Evolutionary conservation across 164 flowering plant genomes (phyloP).

Genomic region (Vitis labrusca): DNA sequence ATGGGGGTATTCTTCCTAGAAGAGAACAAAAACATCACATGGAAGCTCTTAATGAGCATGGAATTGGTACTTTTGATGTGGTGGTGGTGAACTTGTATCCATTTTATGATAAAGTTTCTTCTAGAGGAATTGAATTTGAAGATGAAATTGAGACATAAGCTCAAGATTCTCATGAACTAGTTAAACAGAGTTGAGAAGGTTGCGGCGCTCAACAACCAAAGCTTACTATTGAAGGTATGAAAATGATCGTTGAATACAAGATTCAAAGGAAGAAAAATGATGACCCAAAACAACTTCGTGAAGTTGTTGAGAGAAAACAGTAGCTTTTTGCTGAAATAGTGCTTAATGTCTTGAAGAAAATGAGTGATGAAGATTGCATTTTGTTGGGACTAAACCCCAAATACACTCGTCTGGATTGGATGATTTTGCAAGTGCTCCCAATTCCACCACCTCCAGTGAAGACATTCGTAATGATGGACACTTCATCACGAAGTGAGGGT

Average conservation of each 20-base stretch:
- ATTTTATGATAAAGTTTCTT: too few relatives aligned
- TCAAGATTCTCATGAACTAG: conserved; percentile 73
- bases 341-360: conserved; percentile 80
- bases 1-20: too few relatives aligned
- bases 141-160: conserved; percentile 75
- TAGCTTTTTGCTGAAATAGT: conserved; percentile 90
- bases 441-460: conserved; percentile 99
- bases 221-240: conserved; percentile 93
- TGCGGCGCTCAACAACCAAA: conserved; percentile 99
- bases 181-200: conserved; percentile 83
- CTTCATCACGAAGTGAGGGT: conserved; percentile 98
- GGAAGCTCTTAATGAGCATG: too few relatives aligned
- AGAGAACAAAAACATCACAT: too few relatives aligned
- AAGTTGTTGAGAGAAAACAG: conserved; percentile 96
- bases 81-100: too few relatives aligned
- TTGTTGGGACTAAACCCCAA: conserved; percentile 83
- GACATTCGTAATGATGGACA: conserved; percentile 99
- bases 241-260: conserved; percentile 97
- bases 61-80: too few relatives aligned
- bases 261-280: conserved; percentile 76
- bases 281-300: conserved; percentile 92
- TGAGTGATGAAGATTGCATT: conserved; percentile 87
- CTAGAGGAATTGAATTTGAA: conserved; percentile 57
- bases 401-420: conserved; percentile 98
- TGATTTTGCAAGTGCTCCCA: conserved; percentile 97